Evolutionary conservation across 805 yeast genomes (phyloP).

Genomic region (Zygoascus flipseniorum): DNA sequence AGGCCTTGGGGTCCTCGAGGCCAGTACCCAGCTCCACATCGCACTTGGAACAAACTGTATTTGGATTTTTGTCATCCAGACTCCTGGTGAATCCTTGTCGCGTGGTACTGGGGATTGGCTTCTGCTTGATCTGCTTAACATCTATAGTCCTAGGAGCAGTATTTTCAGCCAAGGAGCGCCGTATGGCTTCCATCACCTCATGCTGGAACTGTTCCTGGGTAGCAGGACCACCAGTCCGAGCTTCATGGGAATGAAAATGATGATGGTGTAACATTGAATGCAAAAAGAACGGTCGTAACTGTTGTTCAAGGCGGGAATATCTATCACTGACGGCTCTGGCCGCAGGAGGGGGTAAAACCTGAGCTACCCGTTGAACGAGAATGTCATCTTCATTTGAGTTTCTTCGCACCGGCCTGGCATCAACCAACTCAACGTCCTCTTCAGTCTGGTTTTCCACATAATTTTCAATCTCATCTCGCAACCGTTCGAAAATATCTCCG

Average conservation of each 20-base stretch:
- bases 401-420: neutral
- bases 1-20: constrained; percentile 23
- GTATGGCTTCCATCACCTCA: constrained; percentile 1
- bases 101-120: constrained; percentile 3
- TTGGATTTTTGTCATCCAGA: constrained; percentile 4
- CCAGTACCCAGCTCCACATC: constrained; percentile 70
- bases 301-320: neutral
- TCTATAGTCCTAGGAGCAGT: neutral
- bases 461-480: neutral
- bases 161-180: neutral
- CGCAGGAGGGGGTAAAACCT: neutral
- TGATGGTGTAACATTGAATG: neutral
- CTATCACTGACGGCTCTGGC: neutral
- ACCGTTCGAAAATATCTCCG: neutral
- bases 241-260: neutral
- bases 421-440: neutral
- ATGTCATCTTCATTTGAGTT: neutral
- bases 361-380: neutral
- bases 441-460: neutral
- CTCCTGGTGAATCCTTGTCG: constrained; percentile 6
- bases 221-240: neutral
- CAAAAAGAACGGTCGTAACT: neutral
- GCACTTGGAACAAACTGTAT: constrained; percentile 50
- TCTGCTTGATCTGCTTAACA: constrained; percentile 6
- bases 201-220: neutral